These are phyloP conservation scores for Calocybe indica DNA, from an alignment of 768 basidiomycete species.

Conservation along the genomic window DNA sequence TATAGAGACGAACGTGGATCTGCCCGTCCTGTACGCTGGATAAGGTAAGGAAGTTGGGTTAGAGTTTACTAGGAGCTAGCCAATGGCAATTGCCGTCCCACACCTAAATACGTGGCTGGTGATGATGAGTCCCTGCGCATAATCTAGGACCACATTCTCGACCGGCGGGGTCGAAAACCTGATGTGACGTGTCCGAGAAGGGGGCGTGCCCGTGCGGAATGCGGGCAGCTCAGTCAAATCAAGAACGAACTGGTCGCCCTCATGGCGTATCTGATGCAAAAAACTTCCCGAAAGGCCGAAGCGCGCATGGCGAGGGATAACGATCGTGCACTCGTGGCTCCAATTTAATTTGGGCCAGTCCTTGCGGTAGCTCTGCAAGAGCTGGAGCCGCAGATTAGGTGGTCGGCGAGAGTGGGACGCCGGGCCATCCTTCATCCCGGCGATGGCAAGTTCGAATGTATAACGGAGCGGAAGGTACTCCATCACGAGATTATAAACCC, in stretches of 20 bases:
- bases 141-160: conserved; percentile 40
- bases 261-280: conserved; percentile 34
- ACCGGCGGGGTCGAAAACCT: conserved; percentile 37
- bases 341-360: conserved; percentile 45
- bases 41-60: background rate
- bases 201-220: conserved; percentile 35
- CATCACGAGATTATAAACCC: conserved; percentile 39
- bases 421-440: conserved; percentile 47
- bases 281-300: conserved; percentile 41
- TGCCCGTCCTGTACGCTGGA: conserved; percentile 32
- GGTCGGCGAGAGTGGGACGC: conserved; percentile 30
- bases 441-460: conserved; percentile 40
- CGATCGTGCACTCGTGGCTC: conserved; percentile 41
- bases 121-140: conserved; percentile 38
- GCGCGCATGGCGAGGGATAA: conserved; percentile 29
- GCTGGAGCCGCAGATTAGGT: conserved; percentile 35
- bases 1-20: conserved; percentile 39
- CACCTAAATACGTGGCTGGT: conserved; percentile 36
- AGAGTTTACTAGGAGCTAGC: conserved; percentile 1
- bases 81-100: conserved; percentile 3
- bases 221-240: conserved; percentile 46
- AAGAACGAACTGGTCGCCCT: conserved; percentile 34
- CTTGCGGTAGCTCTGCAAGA: conserved; percentile 38
- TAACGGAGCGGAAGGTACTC: conserved; percentile 44
- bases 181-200: conserved; percentile 37